phyloP scores from a whole-genome alignment of 2,329 filamentous ascomycete genomes.

The Xylaria sp. region DNA sequence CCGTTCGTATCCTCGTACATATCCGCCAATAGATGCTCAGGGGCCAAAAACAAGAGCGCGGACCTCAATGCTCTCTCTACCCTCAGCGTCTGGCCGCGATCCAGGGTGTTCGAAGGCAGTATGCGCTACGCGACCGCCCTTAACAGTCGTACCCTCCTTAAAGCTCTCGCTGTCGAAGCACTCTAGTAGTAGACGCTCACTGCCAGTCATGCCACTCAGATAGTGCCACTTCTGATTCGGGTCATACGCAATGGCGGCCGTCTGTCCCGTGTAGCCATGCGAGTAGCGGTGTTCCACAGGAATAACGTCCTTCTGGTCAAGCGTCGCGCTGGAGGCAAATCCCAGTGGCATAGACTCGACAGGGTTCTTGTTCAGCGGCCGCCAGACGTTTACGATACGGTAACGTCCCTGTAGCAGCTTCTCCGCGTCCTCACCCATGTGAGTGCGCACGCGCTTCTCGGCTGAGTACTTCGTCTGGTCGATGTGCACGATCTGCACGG shows the following conservation, averaged over 20 bases:
- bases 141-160: slow-evolving; percentile 59
- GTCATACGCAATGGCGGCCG: slow-evolving; percentile 72
- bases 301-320: slow-evolving; percentile 72
- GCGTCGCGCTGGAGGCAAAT: slow-evolving; percentile 72
- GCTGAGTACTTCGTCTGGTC: slow-evolving; percentile 80
- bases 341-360: slow-evolving; percentile 75
- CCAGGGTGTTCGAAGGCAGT: slow-evolving; percentile 82
- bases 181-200: slow-evolving; percentile 79
- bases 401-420: slow-evolving; percentile 77
- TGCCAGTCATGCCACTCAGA: slow-evolving; percentile 78
- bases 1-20: neutral
- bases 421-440: slow-evolving; percentile 64
- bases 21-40: slow-evolving; percentile 43
- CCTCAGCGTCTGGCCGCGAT: slow-evolving; percentile 74
- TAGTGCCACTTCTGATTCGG: slow-evolving; percentile 79
- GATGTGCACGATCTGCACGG: slow-evolving; percentile 80
- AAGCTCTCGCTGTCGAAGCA: slow-evolving; percentile 76
- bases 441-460: slow-evolving; percentile 71
- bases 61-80: slow-evolving; percentile 89
- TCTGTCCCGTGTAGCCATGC: slow-evolving; percentile 74
- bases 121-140: slow-evolving; percentile 71
- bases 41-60: slow-evolving; percentile 83
- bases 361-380: slow-evolving; percentile 67
- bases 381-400: slow-evolving; percentile 90
- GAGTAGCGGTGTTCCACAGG: slow-evolving; percentile 80